Evolutionary conservation across 1,284 basidiomycete genomes (phyloP).

Genomic region (Dichomitus squalens): DNA sequence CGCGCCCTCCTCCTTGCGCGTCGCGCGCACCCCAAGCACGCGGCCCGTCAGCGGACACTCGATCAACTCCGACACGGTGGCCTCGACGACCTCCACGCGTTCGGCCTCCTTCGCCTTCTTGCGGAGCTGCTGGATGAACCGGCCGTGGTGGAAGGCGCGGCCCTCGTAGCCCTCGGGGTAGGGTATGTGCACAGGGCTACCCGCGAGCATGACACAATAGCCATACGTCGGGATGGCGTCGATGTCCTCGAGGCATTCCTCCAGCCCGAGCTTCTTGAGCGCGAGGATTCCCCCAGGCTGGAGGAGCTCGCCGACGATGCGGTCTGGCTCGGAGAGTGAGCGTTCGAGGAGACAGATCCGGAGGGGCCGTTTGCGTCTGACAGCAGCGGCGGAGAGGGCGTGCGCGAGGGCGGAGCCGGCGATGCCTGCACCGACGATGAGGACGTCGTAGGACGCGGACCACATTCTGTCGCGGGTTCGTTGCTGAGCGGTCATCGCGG

Average conservation of each 20-base stretch:
- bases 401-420: constrained; percentile 81
- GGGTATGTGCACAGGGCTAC: constrained; percentile 79
- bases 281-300: constrained; percentile 92
- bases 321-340: constrained; percentile 90
- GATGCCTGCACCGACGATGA: constrained; percentile 91
- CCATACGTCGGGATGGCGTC: constrained; percentile 87
- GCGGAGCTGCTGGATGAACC: constrained; percentile 84
- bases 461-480: constrained; percentile 17
- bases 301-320: constrained; percentile 96
- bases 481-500: neutral
- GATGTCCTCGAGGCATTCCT: constrained; percentile 78
- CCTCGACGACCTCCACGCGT: constrained; percentile 80
- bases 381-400: constrained; percentile 56
- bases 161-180: constrained; percentile 80
- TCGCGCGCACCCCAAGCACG: constrained; percentile 66
- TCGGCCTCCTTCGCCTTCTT: constrained; percentile 60
- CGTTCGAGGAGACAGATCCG: constrained; percentile 86
- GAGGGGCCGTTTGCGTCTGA: constrained; percentile 56
- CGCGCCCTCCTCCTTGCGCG: constrained; percentile 41
- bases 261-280: constrained; percentile 78
- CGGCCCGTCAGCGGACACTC: constrained; percentile 57
- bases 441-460: constrained; percentile 58
- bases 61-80: constrained; percentile 77
- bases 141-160: constrained; percentile 93
- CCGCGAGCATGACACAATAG: constrained; percentile 82